These are phyloP conservation scores for Calycina marina DNA, from an alignment of 2,329 filamentous ascomycete species.

Conservation along the genomic window DNA sequence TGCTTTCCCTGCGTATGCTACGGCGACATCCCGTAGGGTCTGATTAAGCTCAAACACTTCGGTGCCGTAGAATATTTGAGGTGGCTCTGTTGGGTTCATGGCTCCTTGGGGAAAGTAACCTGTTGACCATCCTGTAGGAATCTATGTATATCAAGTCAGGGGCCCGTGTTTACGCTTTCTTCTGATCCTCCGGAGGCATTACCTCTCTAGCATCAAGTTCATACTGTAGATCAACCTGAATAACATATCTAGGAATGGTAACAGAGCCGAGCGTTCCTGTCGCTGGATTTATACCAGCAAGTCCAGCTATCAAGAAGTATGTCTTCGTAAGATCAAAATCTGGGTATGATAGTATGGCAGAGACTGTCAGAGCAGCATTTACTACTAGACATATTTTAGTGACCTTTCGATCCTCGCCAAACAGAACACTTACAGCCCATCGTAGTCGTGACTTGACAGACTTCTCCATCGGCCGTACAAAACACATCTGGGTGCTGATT, in stretches of 20 bases:
- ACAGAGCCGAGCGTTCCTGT: slow-evolving; percentile 50
- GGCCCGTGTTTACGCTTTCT: no score
- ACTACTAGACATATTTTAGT: slow-evolving; percentile 35
- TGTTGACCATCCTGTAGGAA: slow-evolving; percentile 46
- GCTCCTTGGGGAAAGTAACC: slow-evolving; percentile 54
- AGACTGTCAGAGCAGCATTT: slow-evolving; percentile 53
- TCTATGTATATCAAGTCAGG: slow-evolving; percentile 29
- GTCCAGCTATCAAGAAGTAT: slow-evolving; percentile 57
- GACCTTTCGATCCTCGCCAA: not conserved
- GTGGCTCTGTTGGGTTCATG: slow-evolving; percentile 35
- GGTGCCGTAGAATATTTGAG: slow-evolving; percentile 44
- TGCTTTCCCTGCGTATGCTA: slow-evolving; percentile 32
- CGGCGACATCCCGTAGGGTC: slow-evolving; percentile 33
- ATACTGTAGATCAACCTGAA: slow-evolving; percentile 61
- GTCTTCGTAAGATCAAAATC: slow-evolving; percentile 48
- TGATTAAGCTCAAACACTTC: slow-evolving; percentile 53
- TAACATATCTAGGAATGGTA: slow-evolving; percentile 49
- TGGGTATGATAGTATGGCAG: slow-evolving; percentile 41
- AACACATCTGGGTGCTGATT: not conserved
- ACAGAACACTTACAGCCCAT: not conserved
- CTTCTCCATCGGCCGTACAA: not conserved
- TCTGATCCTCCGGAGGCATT: no score
- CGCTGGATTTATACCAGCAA: slow-evolving; percentile 57
- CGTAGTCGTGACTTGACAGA: not conserved
- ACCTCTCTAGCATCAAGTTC: slow-evolving; percentile 57